Base-by-base conservation (phyloP, 176 grass and related monocot species). In the Oropetium thomaeum region DNA sequence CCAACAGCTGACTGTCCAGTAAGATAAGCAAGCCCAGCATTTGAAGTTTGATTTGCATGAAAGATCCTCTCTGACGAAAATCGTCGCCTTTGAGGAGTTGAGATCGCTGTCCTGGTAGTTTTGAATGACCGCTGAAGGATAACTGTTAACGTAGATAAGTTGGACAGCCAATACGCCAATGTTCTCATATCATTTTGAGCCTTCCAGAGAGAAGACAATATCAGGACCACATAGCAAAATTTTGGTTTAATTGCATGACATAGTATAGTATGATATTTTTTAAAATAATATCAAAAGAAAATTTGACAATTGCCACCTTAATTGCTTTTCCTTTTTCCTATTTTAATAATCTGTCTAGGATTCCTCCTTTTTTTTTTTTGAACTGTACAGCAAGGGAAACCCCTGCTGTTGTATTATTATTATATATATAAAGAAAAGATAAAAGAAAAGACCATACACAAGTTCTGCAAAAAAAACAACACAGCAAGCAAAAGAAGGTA, bases 141-240 rank as follows among this genome's bases (percentile, higher is more conserved):
- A 86, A 85, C 86, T 72, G 87, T 75, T 58, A 92, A 76, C 7
- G 83, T 83, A 64, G 86, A 92, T 68, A 92, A 73, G 51, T 87
- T 92, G 82, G 87, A 92, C 19, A 92, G 70, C 90, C 90, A 92
- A 81, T 92, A 92, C 5, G 87, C 75, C 77, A 89, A 84, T 65
- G 79, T 76, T 71, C 78, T 87, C 47, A 83, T 75, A 76, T 89
- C 79, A 81, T 89, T 70, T 81, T 86, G 79, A 73, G 47, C 83
- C 90, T 92, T 82, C 58, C 79, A 76, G 53, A 58, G 41, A 74
- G 71, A 84, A 54, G 41, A 37, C 70, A 79, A 76, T 55, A 65
- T 80, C 62, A 82, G 53, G 39, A 48, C 10, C 76, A 73, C 53
- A n/a, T 76, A 65, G 28, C 29, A 39, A 51, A 68, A 75, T 26